phyloP scores from a whole-genome alignment of 495 filamentous ascomycete genomes.

The Talaromyces liani region DNA sequence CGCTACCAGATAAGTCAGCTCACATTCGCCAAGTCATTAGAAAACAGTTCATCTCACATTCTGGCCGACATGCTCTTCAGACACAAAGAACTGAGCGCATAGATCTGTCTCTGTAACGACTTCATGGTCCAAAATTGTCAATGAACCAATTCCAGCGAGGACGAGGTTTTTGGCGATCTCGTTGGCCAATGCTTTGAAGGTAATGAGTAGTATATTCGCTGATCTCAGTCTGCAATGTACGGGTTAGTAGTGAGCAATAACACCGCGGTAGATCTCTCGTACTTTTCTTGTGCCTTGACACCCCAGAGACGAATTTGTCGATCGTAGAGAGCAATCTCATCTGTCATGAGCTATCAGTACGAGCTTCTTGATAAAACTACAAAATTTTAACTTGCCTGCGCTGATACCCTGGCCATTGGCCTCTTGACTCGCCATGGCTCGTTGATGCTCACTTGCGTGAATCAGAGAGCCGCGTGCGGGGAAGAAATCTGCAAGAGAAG shows the following conservation, averaged over 20 bases:
- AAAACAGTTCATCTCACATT: constrained; percentile 46
- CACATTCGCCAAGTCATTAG: neutral
- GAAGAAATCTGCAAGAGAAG: neutral
- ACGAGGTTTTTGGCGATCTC: constrained; percentile 98
- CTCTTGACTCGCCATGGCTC: neutral
- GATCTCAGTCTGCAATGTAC: constrained; percentile 62
- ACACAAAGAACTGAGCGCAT: constrained; percentile 81
- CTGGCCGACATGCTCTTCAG: constrained; percentile 62
- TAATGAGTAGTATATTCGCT: constrained; percentile 85
- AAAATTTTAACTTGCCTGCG: constrained; percentile 31
- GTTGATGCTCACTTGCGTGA: neutral
- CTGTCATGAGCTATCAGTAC: constrained; percentile 32
- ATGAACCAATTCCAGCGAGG: constrained; percentile 82
- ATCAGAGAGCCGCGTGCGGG: neutral
- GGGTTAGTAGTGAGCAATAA: neutral
- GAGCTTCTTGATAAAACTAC: neutral
- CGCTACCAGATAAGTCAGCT: constrained; percentile 39
- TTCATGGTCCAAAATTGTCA: constrained; percentile 83
- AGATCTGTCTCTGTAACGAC: constrained; percentile 73
- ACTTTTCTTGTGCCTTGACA: constrained; percentile 83
- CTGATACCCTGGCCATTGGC: constrained; percentile 38
- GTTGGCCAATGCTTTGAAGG: constrained; percentile 81
- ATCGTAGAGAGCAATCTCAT: constrained; percentile 97
- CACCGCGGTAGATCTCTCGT: constrained; percentile 11
- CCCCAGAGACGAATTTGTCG: constrained; percentile 98